Evolutionary conservation across 2,329 filamentous ascomycete species (phyloP), one percentile per base, ranked within the genome.

Genomic region (Furcasterigmium furcatum): DNA sequence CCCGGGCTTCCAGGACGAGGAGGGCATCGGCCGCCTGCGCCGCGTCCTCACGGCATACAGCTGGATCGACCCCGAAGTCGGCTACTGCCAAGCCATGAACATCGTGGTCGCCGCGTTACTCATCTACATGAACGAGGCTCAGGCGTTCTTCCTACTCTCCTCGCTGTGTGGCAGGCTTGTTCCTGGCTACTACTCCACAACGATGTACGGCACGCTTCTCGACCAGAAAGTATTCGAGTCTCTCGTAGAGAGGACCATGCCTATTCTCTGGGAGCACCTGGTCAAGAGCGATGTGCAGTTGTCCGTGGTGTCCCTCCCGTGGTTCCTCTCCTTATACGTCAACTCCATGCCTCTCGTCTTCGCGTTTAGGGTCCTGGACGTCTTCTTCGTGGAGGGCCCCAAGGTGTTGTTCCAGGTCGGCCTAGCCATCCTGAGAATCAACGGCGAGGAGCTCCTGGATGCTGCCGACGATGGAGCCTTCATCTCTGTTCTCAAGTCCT

Each of bases 11-110:
- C 94, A 99, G 68, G 95, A 87, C 59, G 88, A 96, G 63, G 91
- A 96, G 59, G 94, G 94, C 14, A 99, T 99, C 53, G 89, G 85
- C 38, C 81, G 94, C 18, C 74, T 99, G 51, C 84, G 94, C 48
- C 81, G 92, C 47, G 94, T 99, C 30, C 76, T 99, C 45, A 97
- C 92, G 2, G 94, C 94, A 5, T 99, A 99, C 71, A 96, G 91
- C 68, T 99, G 94, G 94, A 88, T 86, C 41, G 94, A 99, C 58
- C 80, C 88, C 44, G 91, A 96, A 54, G 91, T 99, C 45, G 94
- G 94, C 54, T 99, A 99, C 67, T 99, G 94, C 65, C 94, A 99
- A 68, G 94, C 94, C 51, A 99, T 99, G 94, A 99, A 99, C 66
- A 99, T 99, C 56, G 94, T 99, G 27, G 92, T 96, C 45, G 94